A percentile compares a stretch with the other conserved stretches of the same genome.
phyloP scores from a whole-genome alignment of 257 asterid genomes.

The Petunia secreta region DNA sequence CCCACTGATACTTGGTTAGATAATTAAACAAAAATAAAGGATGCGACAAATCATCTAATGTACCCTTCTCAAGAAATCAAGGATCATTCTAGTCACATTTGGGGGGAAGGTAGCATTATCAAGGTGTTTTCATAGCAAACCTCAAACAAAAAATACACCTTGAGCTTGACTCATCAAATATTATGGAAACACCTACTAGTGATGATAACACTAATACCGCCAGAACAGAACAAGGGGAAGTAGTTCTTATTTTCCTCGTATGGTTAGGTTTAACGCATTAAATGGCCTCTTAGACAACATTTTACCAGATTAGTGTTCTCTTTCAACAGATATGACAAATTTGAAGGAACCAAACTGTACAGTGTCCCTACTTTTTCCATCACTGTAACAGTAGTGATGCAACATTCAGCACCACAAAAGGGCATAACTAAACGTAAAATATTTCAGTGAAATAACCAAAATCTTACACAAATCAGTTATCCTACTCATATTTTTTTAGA shows the following conservation, averaged over 20 bases:
- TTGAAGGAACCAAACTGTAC: slow-evolving; percentile 9
- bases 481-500: slow-evolving; percentile 5
- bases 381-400: neutral
- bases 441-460: neutral
- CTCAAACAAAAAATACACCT: neutral
- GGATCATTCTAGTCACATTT: neutral
- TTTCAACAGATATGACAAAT: neutral
- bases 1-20: slow-evolving; percentile 1
- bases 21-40: slow-evolving; percentile 6
- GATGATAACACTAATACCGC: neutral
- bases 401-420: neutral
- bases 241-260: neutral
- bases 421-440: neutral
- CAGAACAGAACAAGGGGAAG: neutral
- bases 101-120: neutral
- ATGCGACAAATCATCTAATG: neutral
- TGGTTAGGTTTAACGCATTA: neutral
- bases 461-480: neutral
- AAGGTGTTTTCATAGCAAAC: neutral
- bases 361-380: neutral
- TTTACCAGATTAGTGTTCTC: slow-evolving; percentile 1
- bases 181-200: neutral
- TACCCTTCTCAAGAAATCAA: neutral
- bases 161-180: neutral
- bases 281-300: neutral